phyloP scores from a whole-genome alignment of 1,284 basidiomycete species.

The Cutaneotrichosporon sp. region DNA sequence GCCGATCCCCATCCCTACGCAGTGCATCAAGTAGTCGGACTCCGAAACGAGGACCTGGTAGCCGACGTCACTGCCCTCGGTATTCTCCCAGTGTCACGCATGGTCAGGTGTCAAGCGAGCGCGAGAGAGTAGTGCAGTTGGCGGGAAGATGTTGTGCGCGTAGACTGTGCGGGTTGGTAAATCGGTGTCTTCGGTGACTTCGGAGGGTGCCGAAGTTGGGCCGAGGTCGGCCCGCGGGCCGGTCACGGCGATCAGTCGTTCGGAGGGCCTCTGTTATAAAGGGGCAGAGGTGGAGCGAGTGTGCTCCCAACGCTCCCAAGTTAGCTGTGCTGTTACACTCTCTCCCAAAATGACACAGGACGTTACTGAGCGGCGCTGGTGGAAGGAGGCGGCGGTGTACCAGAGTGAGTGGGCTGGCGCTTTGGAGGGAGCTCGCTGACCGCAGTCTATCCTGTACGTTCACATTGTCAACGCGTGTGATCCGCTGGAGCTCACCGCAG shows the following conservation, averaged over 20 bases:
- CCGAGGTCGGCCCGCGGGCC: neutral
- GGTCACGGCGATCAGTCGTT: neutral
- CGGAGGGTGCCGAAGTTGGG: neutral
- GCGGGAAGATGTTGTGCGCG: no score
- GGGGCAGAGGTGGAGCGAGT: neutral
- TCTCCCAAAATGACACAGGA: constrained; percentile 1
- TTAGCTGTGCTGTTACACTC: neutral
- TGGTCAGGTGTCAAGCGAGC: neutral
- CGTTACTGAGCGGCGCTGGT: constrained; percentile 12
- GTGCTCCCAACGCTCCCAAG: no score
- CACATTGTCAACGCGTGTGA: neutral
- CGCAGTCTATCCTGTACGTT: constrained; percentile 19
- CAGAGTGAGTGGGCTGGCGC: constrained; percentile 14
- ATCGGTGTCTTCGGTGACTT: constrained; percentile 6
- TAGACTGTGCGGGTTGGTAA: no score
- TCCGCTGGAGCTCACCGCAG: neutral
- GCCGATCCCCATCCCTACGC: neutral
- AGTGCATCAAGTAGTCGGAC: neutral
- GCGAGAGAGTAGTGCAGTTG: no score
- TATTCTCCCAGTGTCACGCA: neutral
- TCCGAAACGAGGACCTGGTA: neutral
- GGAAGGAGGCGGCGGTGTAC: constrained; percentile 20
- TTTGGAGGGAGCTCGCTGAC: neutral
- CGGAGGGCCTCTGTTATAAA: neutral
- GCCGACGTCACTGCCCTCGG: neutral